Percentiles rank a stretch among this genome's conserved stretches.
Evolutionary conservation across 73 alveolate genomes (phyloP).

Genomic region (Uronychia setigera): DNA sequence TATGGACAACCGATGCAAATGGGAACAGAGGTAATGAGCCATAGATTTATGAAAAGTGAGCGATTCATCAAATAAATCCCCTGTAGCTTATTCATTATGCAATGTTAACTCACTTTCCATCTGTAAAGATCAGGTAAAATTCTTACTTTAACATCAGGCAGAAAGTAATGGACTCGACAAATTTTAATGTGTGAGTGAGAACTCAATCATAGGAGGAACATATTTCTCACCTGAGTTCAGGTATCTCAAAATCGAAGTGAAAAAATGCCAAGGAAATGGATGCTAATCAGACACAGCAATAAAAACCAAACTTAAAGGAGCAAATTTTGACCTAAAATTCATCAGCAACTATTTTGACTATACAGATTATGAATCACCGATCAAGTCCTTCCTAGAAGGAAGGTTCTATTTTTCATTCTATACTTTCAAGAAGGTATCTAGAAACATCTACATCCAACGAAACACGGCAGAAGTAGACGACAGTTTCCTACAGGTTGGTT

Average conservation of each 20-base stretch:
- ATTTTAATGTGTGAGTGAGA: neutral
- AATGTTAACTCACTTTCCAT: too few species aligned
- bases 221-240: neutral
- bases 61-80: neutral
- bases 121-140: neutral
- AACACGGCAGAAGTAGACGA: neutral
- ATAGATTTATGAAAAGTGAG: neutral
- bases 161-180: neutral
- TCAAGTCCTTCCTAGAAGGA: neutral
- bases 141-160: neutral
- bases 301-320: neutral
- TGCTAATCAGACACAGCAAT: neutral
- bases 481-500: neutral
- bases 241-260: neutral
- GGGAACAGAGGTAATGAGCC: neutral
- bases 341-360: neutral
- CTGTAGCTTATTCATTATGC: neutral
- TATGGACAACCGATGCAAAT: neutral
- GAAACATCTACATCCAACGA: neutral
- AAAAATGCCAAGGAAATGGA: neutral
- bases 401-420: neutral
- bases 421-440: neutral
- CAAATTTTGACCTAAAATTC: neutral
- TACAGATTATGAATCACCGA: neutral
- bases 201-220: neutral